Evolutionary conservation across 495 filamentous ascomycete species (phyloP), one percentile per base, ranked within the genome.

Genomic region (Letharia columbiana): DNA sequence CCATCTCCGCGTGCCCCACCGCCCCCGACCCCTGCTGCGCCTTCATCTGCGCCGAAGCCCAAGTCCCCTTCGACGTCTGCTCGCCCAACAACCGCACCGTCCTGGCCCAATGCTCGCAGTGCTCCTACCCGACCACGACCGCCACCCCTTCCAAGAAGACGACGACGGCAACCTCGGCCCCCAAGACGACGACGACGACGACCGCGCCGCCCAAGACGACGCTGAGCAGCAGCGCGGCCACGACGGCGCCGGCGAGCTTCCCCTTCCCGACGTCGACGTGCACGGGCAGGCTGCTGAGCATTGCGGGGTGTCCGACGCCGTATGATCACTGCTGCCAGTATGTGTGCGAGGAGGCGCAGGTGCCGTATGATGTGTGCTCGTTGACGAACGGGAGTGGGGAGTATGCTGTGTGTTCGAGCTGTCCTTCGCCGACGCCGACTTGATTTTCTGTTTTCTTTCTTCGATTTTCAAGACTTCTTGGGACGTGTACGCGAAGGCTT

Each of bases 41-140:
- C 28, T 70, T 57, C 52, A 58, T 65, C 62, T 70, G 68, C 56
- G 66, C 49, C 65, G 68, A 68, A 61, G 68, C 68, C 60, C 68
- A 70, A 50, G 68, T 70, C 28, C 68, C 68, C 2, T 70, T 70
- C 62, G 35, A 60, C 11, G 60, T 71, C 44, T 71, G 69, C 62
- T 56, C 44, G 18, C 67, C 62, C 15, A 62, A 41, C 18, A 64
- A 71, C 39, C 23, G 57, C 8, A 71, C 67, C 1, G 39, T 62
- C 18, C 47, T 68, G 3, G 67, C 67, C 7, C 20, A 18, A 13
- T 68, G 66, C 23, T 62, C 61, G 18, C 42, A 49, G 20, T 62
- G 61, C 35, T 28, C 61, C 20, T 62, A 47, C 44, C 15, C 41
- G 12, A 15, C 41, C 2, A 52, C 49, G 1, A 49, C 45, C 23